Percentiles rank a stretch among this genome's conserved stretches.
These are phyloP conservation scores for Globisporangium middletonii DNA, from an alignment of 352 stramenopile species.

Conservation along the genomic window DNA sequence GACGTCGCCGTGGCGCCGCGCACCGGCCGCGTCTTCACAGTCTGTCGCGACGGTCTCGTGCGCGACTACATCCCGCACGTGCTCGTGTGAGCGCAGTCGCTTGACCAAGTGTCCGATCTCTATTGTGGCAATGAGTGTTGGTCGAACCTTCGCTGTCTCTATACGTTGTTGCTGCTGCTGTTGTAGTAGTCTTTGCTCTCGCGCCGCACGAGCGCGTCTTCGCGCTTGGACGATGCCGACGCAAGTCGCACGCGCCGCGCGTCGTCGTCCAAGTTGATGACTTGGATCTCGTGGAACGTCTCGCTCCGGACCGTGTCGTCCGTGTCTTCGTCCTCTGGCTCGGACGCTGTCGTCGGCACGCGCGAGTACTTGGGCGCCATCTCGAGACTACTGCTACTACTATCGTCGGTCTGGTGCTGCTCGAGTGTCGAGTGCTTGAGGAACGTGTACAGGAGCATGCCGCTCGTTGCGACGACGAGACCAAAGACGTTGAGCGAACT, in stretches of 20 bases:
- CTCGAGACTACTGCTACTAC: not conserved
- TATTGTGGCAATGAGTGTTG: conserved; percentile 8
- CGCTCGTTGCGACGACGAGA: conserved; percentile 60
- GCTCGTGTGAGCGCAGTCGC: not conserved
- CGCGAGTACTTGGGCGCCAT: conserved; percentile 23
- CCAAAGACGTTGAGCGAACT: conserved; percentile 57
- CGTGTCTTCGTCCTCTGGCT: not conserved
- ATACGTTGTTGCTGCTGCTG: conserved; percentile 22
- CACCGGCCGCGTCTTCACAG: conserved; percentile 45
- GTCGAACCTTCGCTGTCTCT: conserved; percentile 14
- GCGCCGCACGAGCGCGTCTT: conserved; percentile 32
- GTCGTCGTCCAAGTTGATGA: conserved; percentile 17
- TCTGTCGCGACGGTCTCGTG: conserved; percentile 54
- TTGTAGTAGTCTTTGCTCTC: conserved; percentile 55
- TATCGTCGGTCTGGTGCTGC: not conserved
- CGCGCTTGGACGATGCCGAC: conserved; percentile 14
- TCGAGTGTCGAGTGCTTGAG: conserved; percentile 51
- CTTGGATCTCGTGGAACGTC: conserved; percentile 2
- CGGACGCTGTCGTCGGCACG: conserved; percentile 20
- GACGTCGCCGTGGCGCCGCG: conserved; percentile 26
- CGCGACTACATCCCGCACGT: conserved; percentile 61
- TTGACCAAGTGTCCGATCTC: conserved; percentile 3
- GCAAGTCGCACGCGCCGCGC: not conserved
- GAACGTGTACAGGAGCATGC: conserved; percentile 74
- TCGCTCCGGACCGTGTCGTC: not conserved